These are phyloP conservation scores for Leucocoprinus birnbaumii DNA, from an alignment of 768 basidiomycete species.

Conservation along the genomic window DNA sequence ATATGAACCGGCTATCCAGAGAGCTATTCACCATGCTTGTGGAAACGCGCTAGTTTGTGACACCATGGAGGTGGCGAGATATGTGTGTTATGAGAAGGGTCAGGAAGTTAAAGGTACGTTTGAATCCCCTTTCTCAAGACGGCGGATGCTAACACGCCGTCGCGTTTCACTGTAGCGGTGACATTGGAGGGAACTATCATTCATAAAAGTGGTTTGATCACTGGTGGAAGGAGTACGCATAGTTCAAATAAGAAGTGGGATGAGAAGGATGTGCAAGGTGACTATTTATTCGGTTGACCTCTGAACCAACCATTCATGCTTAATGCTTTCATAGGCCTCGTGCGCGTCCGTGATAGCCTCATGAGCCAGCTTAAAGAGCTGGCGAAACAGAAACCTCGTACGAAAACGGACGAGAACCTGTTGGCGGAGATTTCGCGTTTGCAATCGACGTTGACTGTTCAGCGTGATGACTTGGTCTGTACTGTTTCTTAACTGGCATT, in stretches of 20 bases:
- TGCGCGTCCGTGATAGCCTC: conserved; percentile 66
- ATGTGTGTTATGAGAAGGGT: conserved; percentile 90
- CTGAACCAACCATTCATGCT: background rate
- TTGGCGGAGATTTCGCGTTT: conserved; percentile 74
- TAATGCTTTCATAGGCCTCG: conserved; percentile 28
- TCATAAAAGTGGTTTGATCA: conserved; percentile 96
- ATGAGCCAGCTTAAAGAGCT: conserved; percentile 78
- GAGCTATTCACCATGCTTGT: conserved; percentile 96
- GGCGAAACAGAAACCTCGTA: conserved; percentile 78
- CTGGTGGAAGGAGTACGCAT: conserved; percentile 85
- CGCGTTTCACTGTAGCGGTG: conserved; percentile 65
- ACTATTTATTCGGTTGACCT: conserved; percentile 11
- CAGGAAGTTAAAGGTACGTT: conserved; percentile 93
- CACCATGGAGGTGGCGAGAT: conserved; percentile 87
- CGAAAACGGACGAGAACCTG: conserved; percentile 79
- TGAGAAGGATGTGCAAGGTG: conserved; percentile 90
- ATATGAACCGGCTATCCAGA: conserved; percentile 79
- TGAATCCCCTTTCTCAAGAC: background rate
- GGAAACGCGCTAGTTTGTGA: conserved; percentile 96
- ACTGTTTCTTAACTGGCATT: too few relatives aligned
- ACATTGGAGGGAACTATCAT: conserved; percentile 96
- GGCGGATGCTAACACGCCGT: background rate
- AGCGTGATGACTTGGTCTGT: conserved; percentile 81
- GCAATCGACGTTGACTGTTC: conserved; percentile 72
- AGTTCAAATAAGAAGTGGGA: conserved; percentile 87